Evolutionary conservation across 805 yeast species (phyloP).

Genomic region (Candida sithepensis): DNA sequence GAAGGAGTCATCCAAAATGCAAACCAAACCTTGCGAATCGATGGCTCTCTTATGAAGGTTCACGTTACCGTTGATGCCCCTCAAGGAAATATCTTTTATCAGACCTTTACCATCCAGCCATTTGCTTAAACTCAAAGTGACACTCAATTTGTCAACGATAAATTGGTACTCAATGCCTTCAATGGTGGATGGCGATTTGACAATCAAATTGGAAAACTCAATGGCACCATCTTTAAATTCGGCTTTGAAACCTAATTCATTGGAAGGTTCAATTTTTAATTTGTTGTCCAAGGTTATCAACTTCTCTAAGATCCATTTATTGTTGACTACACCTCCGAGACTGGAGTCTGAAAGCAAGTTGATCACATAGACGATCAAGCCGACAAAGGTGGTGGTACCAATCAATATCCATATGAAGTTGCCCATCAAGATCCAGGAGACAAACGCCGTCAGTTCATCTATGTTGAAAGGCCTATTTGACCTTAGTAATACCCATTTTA

Average conservation of each 20-base stretch:
- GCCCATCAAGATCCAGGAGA: conserved; percentile 57
- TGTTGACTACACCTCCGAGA: conserved; percentile 26
- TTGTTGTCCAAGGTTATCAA: conserved; percentile 32
- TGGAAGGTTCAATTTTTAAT: conserved; percentile 23
- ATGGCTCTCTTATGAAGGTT: conserved; percentile 11
- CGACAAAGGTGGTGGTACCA: conserved; percentile 56
- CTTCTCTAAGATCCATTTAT: conserved; percentile 23
- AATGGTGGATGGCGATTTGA: conserved; percentile 10
- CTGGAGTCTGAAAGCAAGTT: conserved; percentile 24
- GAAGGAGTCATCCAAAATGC: conserved; percentile 19
- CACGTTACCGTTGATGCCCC: conserved; percentile 42
- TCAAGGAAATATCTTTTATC: conserved; percentile 44
- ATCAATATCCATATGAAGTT: conserved; percentile 50
- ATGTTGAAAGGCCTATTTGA: conserved; percentile 45
- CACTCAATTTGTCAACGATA: conserved; percentile 38
- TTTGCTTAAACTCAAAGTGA: conserved; percentile 47
- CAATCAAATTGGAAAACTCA: conserved; percentile 39
- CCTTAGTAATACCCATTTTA: conserved; percentile 46
- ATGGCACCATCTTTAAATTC: conserved; percentile 49
- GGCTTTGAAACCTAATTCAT: conserved; percentile 33
- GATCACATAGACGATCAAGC: conserved; percentile 42
- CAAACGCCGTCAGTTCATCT: conserved; percentile 52
- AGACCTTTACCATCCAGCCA: conserved; percentile 56
- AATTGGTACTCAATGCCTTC: conserved; percentile 30
- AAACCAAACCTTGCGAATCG: background rate